A percentile compares a stretch with the other conserved stretches of the same genome.
These are phyloP conservation scores for Articulospora tetracladia DNA, from an alignment of 495 filamentous ascomycete species.

Conservation along the genomic window DNA sequence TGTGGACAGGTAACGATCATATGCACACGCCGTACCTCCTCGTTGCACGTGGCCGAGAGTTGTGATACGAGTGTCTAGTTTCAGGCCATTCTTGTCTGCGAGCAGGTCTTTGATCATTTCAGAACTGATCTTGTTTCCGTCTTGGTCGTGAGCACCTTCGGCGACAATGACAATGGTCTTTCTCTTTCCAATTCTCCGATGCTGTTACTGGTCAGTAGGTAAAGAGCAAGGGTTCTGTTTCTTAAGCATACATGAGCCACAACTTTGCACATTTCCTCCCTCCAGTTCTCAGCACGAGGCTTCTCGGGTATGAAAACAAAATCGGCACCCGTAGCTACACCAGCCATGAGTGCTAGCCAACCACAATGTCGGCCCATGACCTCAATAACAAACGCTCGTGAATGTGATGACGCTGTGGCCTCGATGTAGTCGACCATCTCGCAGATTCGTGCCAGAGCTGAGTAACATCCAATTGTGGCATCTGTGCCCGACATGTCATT, in stretches of 20 bases:
- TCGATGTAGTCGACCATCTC: conserved; percentile 95
- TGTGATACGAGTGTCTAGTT: conserved; percentile 88
- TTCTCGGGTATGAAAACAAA: conserved; percentile 97
- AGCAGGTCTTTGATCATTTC: conserved; percentile 81
- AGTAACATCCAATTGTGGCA: conserved; percentile 96
- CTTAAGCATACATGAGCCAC: conserved; percentile 60
- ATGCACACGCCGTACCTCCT: conserved; percentile 87
- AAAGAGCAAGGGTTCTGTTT: background rate
- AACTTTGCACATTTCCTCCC: conserved; percentile 79
- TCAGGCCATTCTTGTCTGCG: conserved; percentile 62
- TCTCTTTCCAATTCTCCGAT: conserved; percentile 86
- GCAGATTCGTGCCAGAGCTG: conserved; percentile 86
- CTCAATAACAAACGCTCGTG: conserved; percentile 95
- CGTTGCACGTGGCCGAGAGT: conserved; percentile 95
- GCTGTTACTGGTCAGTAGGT: conserved; percentile 51
- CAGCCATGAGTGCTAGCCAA: conserved; percentile 96
- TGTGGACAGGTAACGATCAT: conserved; percentile 90
- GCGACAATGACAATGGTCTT: conserved; percentile 98
- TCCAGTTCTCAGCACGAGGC: conserved; percentile 84
- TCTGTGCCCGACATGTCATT: conserved; percentile 98
- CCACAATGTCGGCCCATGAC: conserved; percentile 99
- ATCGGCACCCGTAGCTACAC: conserved; percentile 91
- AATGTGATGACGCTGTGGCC: conserved; percentile 94
- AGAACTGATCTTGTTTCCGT: conserved; percentile 81
- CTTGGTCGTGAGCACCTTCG: conserved; percentile 84